A percentile compares a stretch with the other conserved stretches of the same genome.
Evolutionary conservation across 2,329 filamentous ascomycete species (phyloP).

Genomic region (Epichloe gansuensis): DNA sequence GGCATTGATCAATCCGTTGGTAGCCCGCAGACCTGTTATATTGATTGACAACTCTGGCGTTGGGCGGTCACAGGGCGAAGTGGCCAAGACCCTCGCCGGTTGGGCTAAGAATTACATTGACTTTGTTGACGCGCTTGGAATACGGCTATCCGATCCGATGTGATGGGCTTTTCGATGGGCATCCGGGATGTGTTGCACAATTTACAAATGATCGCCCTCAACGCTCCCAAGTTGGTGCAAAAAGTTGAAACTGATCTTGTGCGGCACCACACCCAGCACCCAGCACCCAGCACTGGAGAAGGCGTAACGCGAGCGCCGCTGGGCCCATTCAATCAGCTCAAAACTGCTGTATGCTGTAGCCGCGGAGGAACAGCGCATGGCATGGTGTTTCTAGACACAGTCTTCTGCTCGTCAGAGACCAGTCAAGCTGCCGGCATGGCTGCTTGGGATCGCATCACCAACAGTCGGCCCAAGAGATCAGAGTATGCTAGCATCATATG

Average conservation of each 20-base stretch:
- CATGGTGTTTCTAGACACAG: conserved; percentile 17
- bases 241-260: conserved; percentile 24
- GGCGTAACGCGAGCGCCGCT: conserved; percentile 19
- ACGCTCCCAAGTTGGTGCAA: conserved; percentile 23
- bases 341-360: conserved; percentile 13
- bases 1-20: conserved; percentile 30
- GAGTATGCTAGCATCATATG: conserved; percentile 19
- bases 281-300: conserved; percentile 18
- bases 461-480: conserved; percentile 13
- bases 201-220: conserved; percentile 24
- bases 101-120: conserved; percentile 23
- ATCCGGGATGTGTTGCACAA: conserved; percentile 28
- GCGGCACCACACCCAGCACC: conserved; percentile 30
- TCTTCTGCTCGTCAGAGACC: conserved; percentile 20
- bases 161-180: conserved; percentile 39
- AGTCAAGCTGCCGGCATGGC: conserved; percentile 20
- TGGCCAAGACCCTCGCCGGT: conserved; percentile 19
- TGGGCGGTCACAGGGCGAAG: conserved; percentile 29
- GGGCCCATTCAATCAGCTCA: conserved; percentile 21
- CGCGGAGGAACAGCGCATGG: conserved; percentile 19
- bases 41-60: conserved; percentile 36
- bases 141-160: conserved; percentile 23
- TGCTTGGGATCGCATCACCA: conserved; percentile 22
- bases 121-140: conserved; percentile 24
- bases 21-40: conserved; percentile 27